A percentile compares a stretch with the other conserved stretches of the same genome.
Conservation (phyloP, 192 early-diverging fungal genomes). For the Rhizoclosmatium globosum region DNA sequence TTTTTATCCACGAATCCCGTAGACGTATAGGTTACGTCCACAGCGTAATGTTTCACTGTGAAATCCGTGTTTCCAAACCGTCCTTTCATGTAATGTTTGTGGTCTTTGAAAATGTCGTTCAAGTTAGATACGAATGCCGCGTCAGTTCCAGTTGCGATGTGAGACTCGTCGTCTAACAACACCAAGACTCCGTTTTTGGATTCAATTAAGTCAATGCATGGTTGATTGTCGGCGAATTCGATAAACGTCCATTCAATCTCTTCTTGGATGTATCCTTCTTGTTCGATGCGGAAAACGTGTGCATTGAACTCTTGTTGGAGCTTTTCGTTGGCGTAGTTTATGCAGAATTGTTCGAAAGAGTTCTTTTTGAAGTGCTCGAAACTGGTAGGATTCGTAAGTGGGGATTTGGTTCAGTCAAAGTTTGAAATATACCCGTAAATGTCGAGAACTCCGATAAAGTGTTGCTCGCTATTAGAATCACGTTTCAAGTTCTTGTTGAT, state of each 20-base stretch:
- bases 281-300: conserved; percentile 92
- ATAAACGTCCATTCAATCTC: conserved; percentile 68
- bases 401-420: not conserved
- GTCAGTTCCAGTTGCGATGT: conserved; percentile 80
- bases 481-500: conserved; percentile 76
- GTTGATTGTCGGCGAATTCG: conserved; percentile 94
- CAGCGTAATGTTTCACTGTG: conserved; percentile 87
- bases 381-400: conserved; percentile 3
- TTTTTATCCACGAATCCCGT: conserved; percentile 94
- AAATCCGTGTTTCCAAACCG: conserved; percentile 81
- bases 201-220: conserved; percentile 93
- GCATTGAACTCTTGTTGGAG: conserved; percentile 97
- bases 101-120: conserved; percentile 70
- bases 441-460: conserved; percentile 92
- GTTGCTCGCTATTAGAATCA: conserved; percentile 51
- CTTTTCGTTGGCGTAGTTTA: conserved; percentile 91
- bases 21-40: conserved; percentile 84
- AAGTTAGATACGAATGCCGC: conserved; percentile 80
- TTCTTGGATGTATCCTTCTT: conserved; percentile 89
- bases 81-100: conserved; percentile 78
- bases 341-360: conserved; percentile 95
- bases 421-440: conserved; percentile 69
- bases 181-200: conserved; percentile 57
- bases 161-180: conserved; percentile 86
- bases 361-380: conserved; percentile 79